These are phyloP conservation scores for Leptographium wingfieldii DNA, from an alignment of 2,329 filamentous ascomycete species.

Conservation along the genomic window DNA sequence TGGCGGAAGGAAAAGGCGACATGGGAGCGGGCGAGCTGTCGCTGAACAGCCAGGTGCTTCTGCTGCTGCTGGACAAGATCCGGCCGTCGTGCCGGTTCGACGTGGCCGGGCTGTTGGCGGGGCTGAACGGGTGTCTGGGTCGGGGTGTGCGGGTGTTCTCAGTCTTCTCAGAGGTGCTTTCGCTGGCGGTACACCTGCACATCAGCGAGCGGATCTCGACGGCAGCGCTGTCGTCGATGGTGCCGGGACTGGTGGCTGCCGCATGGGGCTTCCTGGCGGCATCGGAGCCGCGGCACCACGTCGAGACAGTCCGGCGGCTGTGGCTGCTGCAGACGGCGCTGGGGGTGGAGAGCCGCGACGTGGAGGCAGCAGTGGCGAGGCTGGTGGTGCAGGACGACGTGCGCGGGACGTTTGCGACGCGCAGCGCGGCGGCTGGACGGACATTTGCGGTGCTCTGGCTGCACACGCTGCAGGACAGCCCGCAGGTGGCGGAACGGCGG, in stretches of 20 bases:
- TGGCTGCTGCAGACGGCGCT: constrained; percentile 75
- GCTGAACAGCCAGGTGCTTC: constrained; percentile 45
- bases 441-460: constrained; percentile 71
- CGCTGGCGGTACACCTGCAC: constrained; percentile 45
- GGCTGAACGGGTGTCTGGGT: constrained; percentile 36
- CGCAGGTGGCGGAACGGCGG: constrained; percentile 32
- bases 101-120: constrained; percentile 33
- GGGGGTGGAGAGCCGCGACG: constrained; percentile 52
- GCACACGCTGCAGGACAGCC: constrained; percentile 56
- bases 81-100: constrained; percentile 32
- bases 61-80: constrained; percentile 42
- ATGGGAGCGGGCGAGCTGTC: constrained; percentile 34
- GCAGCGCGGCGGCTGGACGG: constrained; percentile 48
- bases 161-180: constrained; percentile 45
- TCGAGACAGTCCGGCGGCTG: constrained; percentile 76
- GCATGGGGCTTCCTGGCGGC: constrained; percentile 75
- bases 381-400: constrained; percentile 49
- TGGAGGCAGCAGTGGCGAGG: constrained; percentile 65
- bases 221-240: constrained; percentile 46
- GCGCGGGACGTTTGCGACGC: constrained; percentile 31
- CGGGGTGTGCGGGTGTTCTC: constrained; percentile 31
- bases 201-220: constrained; percentile 36
- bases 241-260: constrained; percentile 54
- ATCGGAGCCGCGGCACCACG: constrained; percentile 81
- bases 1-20: constrained; percentile 17